phyloP scores from a whole-genome alignment of 1,139 yeast genomes.

The Taphrina betulina region DNA sequence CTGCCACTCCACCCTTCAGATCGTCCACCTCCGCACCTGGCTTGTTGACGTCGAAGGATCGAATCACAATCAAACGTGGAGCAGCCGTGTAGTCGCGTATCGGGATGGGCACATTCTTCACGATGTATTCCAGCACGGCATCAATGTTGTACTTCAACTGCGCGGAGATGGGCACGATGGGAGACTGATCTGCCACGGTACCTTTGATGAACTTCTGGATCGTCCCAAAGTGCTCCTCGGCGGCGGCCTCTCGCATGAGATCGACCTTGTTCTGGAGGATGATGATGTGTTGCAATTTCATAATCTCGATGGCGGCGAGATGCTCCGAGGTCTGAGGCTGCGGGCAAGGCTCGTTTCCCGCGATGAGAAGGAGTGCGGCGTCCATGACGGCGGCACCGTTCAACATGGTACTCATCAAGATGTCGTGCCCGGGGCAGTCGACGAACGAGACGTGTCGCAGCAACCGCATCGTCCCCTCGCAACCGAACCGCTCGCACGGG shows the following conservation, averaged over 20 bases:
- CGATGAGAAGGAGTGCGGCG: constrained; percentile 92
- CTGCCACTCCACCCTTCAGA: constrained; percentile 99
- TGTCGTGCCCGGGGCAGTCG: constrained; percentile 99
- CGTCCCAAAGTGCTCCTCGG: constrained; percentile 90
- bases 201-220: constrained; percentile 80
- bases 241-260: constrained; percentile 96
- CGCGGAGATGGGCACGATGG: constrained; percentile 97
- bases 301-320: constrained; percentile 98
- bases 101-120: constrained; percentile 93
- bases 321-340: constrained; percentile 99
- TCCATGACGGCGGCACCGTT: constrained; percentile 99
- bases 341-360: constrained; percentile 99
- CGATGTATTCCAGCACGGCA: constrained; percentile 96
- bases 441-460: constrained; percentile 97
- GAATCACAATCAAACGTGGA: constrained; percentile 93
- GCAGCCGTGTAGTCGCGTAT: constrained; percentile 89
- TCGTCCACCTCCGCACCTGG: constrained; percentile 98
- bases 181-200: constrained; percentile 98
- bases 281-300: constrained; percentile 95
- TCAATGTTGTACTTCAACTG: constrained; percentile 98
- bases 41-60: constrained; percentile 97
- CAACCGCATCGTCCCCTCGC: constrained; percentile 75
- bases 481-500: constrained; percentile 79
- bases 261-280: constrained; percentile 97
- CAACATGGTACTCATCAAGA: constrained; percentile 99